phyloP scores from a whole-genome alignment of 2,329 filamentous ascomycete genomes.

The Paraphoma sp. region DNA sequence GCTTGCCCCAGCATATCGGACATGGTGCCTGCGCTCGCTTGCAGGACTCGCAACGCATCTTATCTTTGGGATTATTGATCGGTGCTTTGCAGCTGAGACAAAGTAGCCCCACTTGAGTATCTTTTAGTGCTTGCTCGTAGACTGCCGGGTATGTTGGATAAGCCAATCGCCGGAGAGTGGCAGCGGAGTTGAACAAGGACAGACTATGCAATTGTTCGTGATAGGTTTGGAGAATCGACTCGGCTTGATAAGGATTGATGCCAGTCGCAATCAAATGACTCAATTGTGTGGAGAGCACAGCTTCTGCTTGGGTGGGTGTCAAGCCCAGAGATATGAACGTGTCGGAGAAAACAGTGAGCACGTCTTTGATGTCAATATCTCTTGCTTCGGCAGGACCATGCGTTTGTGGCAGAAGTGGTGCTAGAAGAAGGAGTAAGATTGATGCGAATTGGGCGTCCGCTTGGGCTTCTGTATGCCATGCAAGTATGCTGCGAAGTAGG shows the following conservation, averaged over 20 bases:
- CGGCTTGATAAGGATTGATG: slow-evolving; percentile 59
- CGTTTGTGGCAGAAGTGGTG: slow-evolving; percentile 54
- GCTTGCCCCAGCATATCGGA: slow-evolving; percentile 54
- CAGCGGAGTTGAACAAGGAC: slow-evolving; percentile 59
- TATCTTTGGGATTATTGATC: slow-evolving; percentile 60
- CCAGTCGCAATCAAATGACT: slow-evolving; percentile 51
- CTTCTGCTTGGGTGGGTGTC: slow-evolving; percentile 47
- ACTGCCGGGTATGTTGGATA: slow-evolving; percentile 63
- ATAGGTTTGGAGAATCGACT: slow-evolving; percentile 63
- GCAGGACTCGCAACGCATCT: slow-evolving; percentile 61
- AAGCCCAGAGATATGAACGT: slow-evolving; percentile 47
- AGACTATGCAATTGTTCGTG: slow-evolving; percentile 61
- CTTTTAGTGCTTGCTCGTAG: slow-evolving; percentile 63
- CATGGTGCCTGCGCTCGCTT: slow-evolving; percentile 50
- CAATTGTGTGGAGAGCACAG: slow-evolving; percentile 49
- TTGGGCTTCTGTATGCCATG: slow-evolving; percentile 49
- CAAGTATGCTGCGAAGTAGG: slow-evolving; percentile 51
- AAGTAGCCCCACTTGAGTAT: slow-evolving; percentile 61
- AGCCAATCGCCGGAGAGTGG: slow-evolving; percentile 62
- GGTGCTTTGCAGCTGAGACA: slow-evolving; percentile 65
- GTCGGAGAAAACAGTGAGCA: slow-evolving; percentile 49
- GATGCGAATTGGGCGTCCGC: slow-evolving; percentile 57
- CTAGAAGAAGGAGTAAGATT: slow-evolving; percentile 54
- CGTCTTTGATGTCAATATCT: slow-evolving; percentile 37
- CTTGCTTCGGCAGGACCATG: slow-evolving; percentile 38